A percentile compares a stretch with the other conserved stretches of the same genome.
phyloP scores from a whole-genome alignment of 257 asterid genomes.

The Verbascum thapsus region DNA sequence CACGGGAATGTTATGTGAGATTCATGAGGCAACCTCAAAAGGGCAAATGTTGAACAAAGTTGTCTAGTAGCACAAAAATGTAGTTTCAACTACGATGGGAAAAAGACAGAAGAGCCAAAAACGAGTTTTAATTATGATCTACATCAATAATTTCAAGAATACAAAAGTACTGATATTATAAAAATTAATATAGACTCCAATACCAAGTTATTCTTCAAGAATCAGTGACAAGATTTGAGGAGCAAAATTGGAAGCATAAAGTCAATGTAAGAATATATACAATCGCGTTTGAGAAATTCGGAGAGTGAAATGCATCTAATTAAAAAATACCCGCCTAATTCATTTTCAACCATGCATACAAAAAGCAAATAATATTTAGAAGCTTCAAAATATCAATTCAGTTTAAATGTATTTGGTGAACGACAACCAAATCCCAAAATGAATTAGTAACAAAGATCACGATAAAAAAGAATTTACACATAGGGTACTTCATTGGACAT shows the following conservation, averaged over 20 bases:
- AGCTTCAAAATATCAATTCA: background rate
- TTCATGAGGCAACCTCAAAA: too few species aligned
- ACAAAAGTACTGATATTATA: background rate
- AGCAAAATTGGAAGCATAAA: background rate
- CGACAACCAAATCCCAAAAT: background rate
- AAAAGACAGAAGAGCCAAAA: background rate
- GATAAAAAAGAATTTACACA: background rate
- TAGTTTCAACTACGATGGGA: background rate
- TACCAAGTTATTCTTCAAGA: too few species aligned
- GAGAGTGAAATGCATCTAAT: background rate
- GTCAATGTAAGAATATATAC: conserved; percentile 7
- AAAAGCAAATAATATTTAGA: conserved; percentile 11
- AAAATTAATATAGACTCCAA: conserved; percentile 11
- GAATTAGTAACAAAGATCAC: conserved; percentile 12
- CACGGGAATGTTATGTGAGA: too few species aligned
- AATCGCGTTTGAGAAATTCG: background rate
- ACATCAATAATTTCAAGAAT: conserved; percentile 15
- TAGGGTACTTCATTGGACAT: background rate
- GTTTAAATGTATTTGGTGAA: too few species aligned
- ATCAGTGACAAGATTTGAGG: conserved; percentile 2
- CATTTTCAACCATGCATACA: background rate
- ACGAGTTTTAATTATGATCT: background rate
- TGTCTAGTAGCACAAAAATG: background rate
- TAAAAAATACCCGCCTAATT: background rate
- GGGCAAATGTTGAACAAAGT: background rate